These are phyloP conservation scores for Scheffersomyces lignosus DNA, from an alignment of 805 yeast genomes.

Conservation along the genomic window DNA sequence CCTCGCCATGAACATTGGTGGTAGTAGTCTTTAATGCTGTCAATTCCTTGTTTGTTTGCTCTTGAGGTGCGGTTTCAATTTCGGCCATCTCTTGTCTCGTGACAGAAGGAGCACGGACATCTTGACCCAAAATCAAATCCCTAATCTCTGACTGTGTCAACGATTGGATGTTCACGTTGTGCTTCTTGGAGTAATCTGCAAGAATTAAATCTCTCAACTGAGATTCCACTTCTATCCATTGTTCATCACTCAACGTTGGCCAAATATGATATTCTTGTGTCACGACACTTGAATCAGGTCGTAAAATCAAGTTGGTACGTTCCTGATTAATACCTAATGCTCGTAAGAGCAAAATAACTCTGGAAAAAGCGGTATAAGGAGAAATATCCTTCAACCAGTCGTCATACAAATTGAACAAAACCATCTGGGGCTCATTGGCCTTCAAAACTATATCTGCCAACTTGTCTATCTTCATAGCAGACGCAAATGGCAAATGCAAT, in stretches of 20 bases:
- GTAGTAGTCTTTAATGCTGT: conserved; percentile 82
- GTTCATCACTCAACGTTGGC: conserved; percentile 88
- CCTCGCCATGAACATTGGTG: conserved; percentile 93
- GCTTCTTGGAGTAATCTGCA: conserved; percentile 79
- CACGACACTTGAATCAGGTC: conserved; percentile 69
- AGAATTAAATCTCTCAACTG: conserved; percentile 86
- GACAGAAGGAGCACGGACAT: conserved; percentile 84
- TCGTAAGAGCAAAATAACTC: conserved; percentile 79
- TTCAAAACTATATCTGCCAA: conserved; percentile 73
- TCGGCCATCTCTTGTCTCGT: conserved; percentile 83
- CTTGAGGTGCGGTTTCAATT: conserved; percentile 50
- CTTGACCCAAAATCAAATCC: conserved; percentile 93
- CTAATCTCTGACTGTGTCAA: conserved; percentile 92
- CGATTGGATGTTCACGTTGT: conserved; percentile 81
- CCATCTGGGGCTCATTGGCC: conserved; percentile 94
- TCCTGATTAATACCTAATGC: conserved; percentile 79
- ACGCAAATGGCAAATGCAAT: conserved; percentile 82
- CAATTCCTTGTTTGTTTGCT: conserved; percentile 50
- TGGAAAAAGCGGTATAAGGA: conserved; percentile 89
- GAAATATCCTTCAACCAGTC: conserved; percentile 88
- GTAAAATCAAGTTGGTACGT: conserved; percentile 67
- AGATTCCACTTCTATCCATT: conserved; percentile 89
- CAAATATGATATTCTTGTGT: conserved; percentile 84
- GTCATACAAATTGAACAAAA: conserved; percentile 84
- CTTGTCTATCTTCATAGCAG: conserved; percentile 80